A percentile compares a stretch with the other conserved stretches of the same genome.
Evolutionary conservation across 768 basidiomycete species (phyloP).

Genomic region (Auricularia sp.): DNA sequence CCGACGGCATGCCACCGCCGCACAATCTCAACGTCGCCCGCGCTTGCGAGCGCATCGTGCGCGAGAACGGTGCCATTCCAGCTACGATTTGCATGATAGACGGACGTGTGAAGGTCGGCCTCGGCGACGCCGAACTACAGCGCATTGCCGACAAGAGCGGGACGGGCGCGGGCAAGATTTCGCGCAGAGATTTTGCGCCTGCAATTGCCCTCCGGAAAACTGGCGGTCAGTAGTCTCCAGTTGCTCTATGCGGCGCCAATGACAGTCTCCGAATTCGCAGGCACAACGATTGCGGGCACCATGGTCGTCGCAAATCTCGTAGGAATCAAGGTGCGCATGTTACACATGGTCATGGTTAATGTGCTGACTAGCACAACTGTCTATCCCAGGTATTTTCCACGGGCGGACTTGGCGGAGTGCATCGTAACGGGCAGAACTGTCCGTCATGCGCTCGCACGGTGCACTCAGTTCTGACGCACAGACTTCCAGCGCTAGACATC

Average conservation of each 20-base stretch:
- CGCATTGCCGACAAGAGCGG: conserved; percentile 47
- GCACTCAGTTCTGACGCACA: neutral
- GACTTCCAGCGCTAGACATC: conserved; percentile 73
- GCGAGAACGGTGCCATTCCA: conserved; percentile 67
- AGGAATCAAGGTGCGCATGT: neutral
- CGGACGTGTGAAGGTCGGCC: conserved; percentile 81
- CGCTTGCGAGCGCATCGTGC: conserved; percentile 63
- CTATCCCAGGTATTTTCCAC: conserved; percentile 68
- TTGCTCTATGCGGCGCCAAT: too few species aligned
- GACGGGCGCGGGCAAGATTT: conserved; percentile 46
- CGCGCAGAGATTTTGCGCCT: conserved; percentile 69
- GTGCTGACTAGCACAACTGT: neutral
- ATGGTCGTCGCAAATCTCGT: conserved; percentile 37
- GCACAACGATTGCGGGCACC: conserved; percentile 60
- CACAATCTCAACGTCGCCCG: conserved; percentile 60
- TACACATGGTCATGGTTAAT: conserved; percentile 1
- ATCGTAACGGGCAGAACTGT: conserved; percentile 65
- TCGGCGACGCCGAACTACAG: conserved; percentile 54
- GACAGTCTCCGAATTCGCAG: neutral
- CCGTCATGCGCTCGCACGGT: neutral
- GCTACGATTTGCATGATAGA: conserved; percentile 82
- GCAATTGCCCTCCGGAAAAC: conserved; percentile 57
- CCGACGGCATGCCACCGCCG: conserved; percentile 85
- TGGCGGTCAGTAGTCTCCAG: conserved; percentile 51
- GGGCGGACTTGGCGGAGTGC: conserved; percentile 85